A percentile compares a stretch with the other conserved stretches of the same genome.
Evolutionary conservation across 495 filamentous ascomycete species (phyloP).

Genomic region (Penicillium paradoxum): DNA sequence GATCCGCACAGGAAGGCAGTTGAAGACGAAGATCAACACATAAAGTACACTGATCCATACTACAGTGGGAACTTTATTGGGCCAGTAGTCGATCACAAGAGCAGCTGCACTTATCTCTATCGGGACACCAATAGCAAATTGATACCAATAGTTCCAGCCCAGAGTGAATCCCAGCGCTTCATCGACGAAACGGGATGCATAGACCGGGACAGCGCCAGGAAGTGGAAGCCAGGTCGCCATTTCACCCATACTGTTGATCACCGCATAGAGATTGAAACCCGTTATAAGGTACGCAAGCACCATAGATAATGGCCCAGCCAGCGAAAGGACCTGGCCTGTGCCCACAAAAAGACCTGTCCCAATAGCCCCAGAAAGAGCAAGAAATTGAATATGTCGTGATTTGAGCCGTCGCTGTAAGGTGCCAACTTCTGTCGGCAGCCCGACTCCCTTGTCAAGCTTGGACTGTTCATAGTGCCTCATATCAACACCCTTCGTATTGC

Average conservation of each 20-base stretch:
- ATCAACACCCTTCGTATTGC: neutral
- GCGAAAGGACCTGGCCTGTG: slow-evolving; percentile 56
- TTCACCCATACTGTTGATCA: slow-evolving; percentile 51
- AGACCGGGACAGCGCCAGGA: slow-evolving; percentile 62
- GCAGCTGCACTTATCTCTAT: slow-evolving; percentile 63
- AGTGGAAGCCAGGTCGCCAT: slow-evolving; percentile 71
- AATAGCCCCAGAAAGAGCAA: slow-evolving; percentile 53
- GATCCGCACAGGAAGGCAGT: slow-evolving; percentile 35
- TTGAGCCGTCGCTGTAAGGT: slow-evolving; percentile 50
- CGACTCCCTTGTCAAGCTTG: neutral
- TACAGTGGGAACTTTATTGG: slow-evolving; percentile 27
- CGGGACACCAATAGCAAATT: slow-evolving; percentile 52
- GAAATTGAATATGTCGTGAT: slow-evolving; percentile 59
- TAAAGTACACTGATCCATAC: slow-evolving; percentile 45
- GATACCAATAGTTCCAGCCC: slow-evolving; percentile 61
- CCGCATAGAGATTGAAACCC: slow-evolving; percentile 52
- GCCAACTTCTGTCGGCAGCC: slow-evolving; percentile 7
- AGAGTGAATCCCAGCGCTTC: slow-evolving; percentile 63
- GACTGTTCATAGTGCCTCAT: neutral
- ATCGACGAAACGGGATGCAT: slow-evolving; percentile 62
- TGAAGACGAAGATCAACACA: slow-evolving; percentile 40
- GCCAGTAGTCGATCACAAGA: slow-evolving; percentile 64
- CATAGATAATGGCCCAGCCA: slow-evolving; percentile 58
- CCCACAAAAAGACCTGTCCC: slow-evolving; percentile 70
- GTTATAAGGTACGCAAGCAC: slow-evolving; percentile 62